Percentiles rank a stretch among this genome's conserved stretches.
Conservation (phyloP, 352 stramenopile genomes). For the Phytopythium helicoides region DNA sequence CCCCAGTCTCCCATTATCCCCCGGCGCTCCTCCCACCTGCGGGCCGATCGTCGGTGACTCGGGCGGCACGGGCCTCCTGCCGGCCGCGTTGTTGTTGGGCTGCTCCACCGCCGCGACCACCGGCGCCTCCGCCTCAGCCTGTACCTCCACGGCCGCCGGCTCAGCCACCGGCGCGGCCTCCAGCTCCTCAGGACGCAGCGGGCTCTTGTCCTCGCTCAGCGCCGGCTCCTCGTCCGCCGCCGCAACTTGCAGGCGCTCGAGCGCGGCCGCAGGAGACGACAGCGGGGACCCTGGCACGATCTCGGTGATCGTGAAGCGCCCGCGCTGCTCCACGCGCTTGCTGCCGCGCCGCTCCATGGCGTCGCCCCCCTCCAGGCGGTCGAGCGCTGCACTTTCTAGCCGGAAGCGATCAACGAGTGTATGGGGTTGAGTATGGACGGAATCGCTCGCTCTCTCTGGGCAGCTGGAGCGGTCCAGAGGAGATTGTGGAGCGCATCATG, state of each 20-base stretch:
- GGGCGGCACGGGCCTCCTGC: no score
- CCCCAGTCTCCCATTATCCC: neutral
- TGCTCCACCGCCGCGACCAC: neutral
- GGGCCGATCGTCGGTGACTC: conserved; percentile 16
- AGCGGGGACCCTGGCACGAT: conserved; percentile 55
- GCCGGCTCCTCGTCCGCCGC: conserved; percentile 8
- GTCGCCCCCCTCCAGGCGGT: no score
- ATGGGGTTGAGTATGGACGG: no score
- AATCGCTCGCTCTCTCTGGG: neutral
- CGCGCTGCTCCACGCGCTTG: conserved; percentile 66
- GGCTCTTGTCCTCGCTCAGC: conserved; percentile 8
- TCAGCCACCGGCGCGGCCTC: no score
- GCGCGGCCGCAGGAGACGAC: conserved; percentile 23
- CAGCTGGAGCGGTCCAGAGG: neutral
- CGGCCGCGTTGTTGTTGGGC: no score
- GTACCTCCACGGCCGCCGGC: neutral
- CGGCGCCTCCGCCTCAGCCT: neutral
- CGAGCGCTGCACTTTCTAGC: no score
- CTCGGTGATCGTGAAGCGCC: conserved; percentile 83
- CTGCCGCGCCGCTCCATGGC: conserved; percentile 29
- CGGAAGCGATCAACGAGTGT: no score
- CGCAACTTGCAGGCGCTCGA: conserved; percentile 25
- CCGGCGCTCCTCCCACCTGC: conserved; percentile 5
- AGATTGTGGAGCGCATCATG: no score
- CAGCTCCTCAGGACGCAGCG: neutral